A percentile compares a stretch with the other conserved stretches of the same genome.
phyloP scores from a whole-genome alignment of 257 asterid species.

The Coffea eugenioides region DNA sequence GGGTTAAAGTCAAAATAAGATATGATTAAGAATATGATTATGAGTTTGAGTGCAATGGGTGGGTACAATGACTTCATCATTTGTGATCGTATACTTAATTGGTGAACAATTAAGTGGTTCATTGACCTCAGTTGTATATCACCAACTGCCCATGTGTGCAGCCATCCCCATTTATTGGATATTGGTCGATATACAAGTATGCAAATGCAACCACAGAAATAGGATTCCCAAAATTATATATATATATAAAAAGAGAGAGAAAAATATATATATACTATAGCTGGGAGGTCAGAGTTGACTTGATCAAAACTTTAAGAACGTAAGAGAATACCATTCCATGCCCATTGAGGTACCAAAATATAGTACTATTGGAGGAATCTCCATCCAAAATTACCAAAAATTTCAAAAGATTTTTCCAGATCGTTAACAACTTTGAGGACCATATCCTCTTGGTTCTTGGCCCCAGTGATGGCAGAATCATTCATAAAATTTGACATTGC shows the following conservation, averaged over 20 bases:
- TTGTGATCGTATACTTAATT: neutral
- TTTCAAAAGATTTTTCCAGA: neutral
- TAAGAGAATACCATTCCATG: neutral
- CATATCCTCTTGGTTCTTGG: neutral
- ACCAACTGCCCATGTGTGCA: conserved; percentile 6
- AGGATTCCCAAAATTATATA: too few species aligned
- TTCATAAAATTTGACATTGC: neutral
- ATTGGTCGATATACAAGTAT: neutral
- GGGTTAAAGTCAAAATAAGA: conserved; percentile 17
- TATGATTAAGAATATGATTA: neutral
- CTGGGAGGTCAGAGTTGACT: neutral
- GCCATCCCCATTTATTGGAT: conserved; percentile 8
- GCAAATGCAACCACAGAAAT: neutral
- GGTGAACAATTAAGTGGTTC: neutral
- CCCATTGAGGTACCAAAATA: neutral
- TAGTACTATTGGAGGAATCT: neutral
- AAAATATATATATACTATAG: neutral
- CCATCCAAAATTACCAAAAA: neutral
- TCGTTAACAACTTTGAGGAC: neutral
- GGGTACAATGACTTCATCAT: neutral
- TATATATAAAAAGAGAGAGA: too few species aligned
- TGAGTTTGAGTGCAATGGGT: neutral
- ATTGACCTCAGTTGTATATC: conserved; percentile 6
- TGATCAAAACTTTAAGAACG: neutral
- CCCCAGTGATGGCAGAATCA: neutral